A percentile compares a stretch with the other conserved stretches of the same genome.
Evolutionary conservation across 371 early-diverging fungal species (phyloP).

Genomic region (Haplosporangium sp.): DNA sequence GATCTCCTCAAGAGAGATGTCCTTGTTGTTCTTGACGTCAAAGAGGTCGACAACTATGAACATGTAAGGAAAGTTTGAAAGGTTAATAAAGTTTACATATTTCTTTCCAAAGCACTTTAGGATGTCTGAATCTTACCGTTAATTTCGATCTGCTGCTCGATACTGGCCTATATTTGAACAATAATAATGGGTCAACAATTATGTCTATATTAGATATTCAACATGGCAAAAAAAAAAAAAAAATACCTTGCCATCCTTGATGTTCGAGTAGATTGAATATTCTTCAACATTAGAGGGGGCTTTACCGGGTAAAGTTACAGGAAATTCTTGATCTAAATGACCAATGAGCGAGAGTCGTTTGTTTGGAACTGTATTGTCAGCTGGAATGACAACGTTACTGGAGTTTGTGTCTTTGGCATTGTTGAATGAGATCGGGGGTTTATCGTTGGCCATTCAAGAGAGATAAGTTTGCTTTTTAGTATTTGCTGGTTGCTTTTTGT

Average conservation of each 20-base stretch:
- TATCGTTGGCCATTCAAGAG: slow-evolving; percentile 35
- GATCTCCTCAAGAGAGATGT: slow-evolving; percentile 86
- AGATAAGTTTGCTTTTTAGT: slow-evolving; percentile 2
- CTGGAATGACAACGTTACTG: not conserved
- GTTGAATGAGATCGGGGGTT: slow-evolving; percentile 30
- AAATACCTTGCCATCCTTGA: slow-evolving; percentile 53
- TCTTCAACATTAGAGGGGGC: slow-evolving; percentile 32
- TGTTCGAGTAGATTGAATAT: slow-evolving; percentile 55
- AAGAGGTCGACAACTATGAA: slow-evolving; percentile 71
- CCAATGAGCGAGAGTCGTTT: slow-evolving; percentile 18
- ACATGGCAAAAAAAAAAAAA: too few species aligned
- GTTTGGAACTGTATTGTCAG: not conserved
- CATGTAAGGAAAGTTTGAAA: not conserved
- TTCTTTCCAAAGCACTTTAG: too few species aligned
- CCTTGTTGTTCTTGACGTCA: slow-evolving; percentile 74
- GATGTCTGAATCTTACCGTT: slow-evolving; percentile 29
- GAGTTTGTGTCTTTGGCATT: not conserved
- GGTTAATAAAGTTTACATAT: not conserved
- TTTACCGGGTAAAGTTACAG: not conserved
- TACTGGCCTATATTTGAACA: slow-evolving; percentile 34
- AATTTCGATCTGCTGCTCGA: slow-evolving; percentile 57
- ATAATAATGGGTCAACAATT: not conserved
- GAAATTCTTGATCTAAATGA: slow-evolving; percentile 1
- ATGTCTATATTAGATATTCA: too few species aligned
- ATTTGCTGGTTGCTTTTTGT: not conserved